Percentiles rank a stretch among this genome's conserved stretches.
Evolutionary conservation across 192 early-diverging fungal species (phyloP).

Genomic region (Irineochytrium annulatum): DNA sequence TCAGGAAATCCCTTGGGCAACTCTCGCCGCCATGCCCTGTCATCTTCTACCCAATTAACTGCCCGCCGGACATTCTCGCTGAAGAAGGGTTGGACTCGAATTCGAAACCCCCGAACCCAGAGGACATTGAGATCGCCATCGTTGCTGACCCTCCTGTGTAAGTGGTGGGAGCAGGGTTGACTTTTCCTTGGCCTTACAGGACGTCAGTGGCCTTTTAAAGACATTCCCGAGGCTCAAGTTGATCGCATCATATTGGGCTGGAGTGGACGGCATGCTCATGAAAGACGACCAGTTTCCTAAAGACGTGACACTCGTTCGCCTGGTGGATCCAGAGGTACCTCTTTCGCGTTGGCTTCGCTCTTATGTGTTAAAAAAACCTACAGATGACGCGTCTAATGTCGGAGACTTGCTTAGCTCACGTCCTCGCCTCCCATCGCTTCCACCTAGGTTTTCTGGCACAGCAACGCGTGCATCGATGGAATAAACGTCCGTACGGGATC

Average conservation of each 20-base stretch:
- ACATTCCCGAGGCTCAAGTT: background rate
- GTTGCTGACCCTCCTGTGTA: background rate
- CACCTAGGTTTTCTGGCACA: background rate
- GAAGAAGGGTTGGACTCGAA: too few species aligned
- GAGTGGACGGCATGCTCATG: background rate
- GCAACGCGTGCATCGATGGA: background rate
- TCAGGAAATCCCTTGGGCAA: background rate
- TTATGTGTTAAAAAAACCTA: too few species aligned
- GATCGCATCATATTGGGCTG: background rate
- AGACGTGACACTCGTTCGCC: background rate
- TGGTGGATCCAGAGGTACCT: slow-evolving; percentile 1
- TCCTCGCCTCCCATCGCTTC: background rate
- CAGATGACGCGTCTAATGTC: background rate
- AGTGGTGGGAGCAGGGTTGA: too few species aligned
- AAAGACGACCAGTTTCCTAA: background rate
- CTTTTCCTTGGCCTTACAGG: too few species aligned
- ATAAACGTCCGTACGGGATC: background rate
- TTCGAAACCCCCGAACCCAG: too few species aligned
- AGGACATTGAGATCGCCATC: background rate
- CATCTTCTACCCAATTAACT: background rate
- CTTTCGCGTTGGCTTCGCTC: too few species aligned
- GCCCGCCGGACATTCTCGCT: too few species aligned
- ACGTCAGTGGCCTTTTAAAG: background rate
- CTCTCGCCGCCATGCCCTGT: background rate
- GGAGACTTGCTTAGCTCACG: background rate